Evolutionary conservation across 2,329 filamentous ascomycete genomes (phyloP), one percentile per base, ranked within the genome.

Genomic region (Stagonosporopsis rhizophila): DNA sequence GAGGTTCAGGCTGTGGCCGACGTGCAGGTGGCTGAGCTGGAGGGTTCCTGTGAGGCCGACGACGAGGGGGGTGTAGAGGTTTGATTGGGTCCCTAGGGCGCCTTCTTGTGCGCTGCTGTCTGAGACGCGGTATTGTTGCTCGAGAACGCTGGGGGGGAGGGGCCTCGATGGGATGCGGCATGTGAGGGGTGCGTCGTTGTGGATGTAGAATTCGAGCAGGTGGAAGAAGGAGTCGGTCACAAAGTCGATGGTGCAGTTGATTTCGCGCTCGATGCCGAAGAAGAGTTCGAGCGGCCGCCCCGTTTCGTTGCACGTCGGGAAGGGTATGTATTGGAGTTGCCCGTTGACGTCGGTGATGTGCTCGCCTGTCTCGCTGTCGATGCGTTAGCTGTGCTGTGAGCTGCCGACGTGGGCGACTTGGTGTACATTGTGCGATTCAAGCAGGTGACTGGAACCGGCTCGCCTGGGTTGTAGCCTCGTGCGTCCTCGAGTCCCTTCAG

Each of bases 181-280:
- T 51, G 92, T 88, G 45, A 98, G 83, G 9, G 95, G 95, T 17
- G 92, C 93, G 78, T 99, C 95, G 80, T 90, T 92, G 83, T 98
- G 95, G 75, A 98, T 89, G 83, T 98, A 98, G 83, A 97, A 98
- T 80, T 98, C 91, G 80, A 94, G 88, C 47, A 94, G 66, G 78
- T 95, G 91, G 82, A 92, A 95, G 82, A 93, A 89, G 37, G 89
- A 85, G 74, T 94, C 91, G 68, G 85, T 83, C 68, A 94, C 83
- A 78, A 90, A 84, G 71, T 89, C 81, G 68, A 95, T 87, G 52
- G 91, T 95, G 81, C 91, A 95, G 80, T 94, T 94, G 66, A 91
- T 78, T 74, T 96, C 92, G 64, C 77, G 77, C 73, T 94, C 91
- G 65, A 90, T 79, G 74, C 93, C 93, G 80, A 96, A 98, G 75